A percentile compares a stretch with the other conserved stretches of the same genome.
Evolutionary conservation across 2,329 filamentous ascomycete genomes (phyloP).

Genomic region (Dactylellina leptospora): DNA sequence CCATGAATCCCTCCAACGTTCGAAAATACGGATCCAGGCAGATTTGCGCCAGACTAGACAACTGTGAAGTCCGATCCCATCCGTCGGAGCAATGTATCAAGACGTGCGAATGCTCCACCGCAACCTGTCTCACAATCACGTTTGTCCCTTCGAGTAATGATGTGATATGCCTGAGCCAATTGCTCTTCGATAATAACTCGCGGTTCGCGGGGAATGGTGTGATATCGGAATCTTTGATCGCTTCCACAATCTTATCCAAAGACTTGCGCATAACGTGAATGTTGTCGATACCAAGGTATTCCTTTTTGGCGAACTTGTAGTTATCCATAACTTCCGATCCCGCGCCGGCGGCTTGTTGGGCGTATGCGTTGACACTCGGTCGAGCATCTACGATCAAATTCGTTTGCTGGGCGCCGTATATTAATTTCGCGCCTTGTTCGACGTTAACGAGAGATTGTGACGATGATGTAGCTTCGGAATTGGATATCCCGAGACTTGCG

Average conservation of each 20-base stretch:
- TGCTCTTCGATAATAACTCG: slow-evolving; percentile 81
- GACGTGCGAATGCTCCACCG: slow-evolving; percentile 91
- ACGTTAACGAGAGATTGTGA: slow-evolving; percentile 53
- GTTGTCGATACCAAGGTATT: slow-evolving; percentile 94
- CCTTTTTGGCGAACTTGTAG: slow-evolving; percentile 89
- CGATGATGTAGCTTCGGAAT: slow-evolving; percentile 60
- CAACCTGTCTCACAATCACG: slow-evolving; percentile 85
- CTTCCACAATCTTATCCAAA: slow-evolving; percentile 84
- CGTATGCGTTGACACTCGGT: slow-evolving; percentile 90
- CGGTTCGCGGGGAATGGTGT: slow-evolving; percentile 81
- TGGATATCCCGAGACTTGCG: slow-evolving; percentile 58
- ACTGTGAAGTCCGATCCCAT: slow-evolving; percentile 95
- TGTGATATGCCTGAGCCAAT: slow-evolving; percentile 89
- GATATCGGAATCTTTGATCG: slow-evolving; percentile 90
- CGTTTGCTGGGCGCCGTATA: slow-evolving; percentile 91
- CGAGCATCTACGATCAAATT: slow-evolving; percentile 97
- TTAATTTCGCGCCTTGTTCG: slow-evolving; percentile 59
- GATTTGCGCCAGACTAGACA: slow-evolving; percentile 88
- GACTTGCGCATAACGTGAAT: slow-evolving; percentile 98
- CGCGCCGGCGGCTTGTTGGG: slow-evolving; percentile 90
- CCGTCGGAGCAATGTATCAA: slow-evolving; percentile 98
- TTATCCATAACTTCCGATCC: slow-evolving; percentile 98
- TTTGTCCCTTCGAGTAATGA: slow-evolving; percentile 83
- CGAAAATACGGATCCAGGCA: slow-evolving; percentile 96
- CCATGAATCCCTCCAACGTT: slow-evolving; percentile 92